Percentiles rank a stretch among this genome's conserved stretches.
Conservation (phyloP, 2,329 filamentous ascomycete genomes). For the Penicillium oxalicum region DNA sequence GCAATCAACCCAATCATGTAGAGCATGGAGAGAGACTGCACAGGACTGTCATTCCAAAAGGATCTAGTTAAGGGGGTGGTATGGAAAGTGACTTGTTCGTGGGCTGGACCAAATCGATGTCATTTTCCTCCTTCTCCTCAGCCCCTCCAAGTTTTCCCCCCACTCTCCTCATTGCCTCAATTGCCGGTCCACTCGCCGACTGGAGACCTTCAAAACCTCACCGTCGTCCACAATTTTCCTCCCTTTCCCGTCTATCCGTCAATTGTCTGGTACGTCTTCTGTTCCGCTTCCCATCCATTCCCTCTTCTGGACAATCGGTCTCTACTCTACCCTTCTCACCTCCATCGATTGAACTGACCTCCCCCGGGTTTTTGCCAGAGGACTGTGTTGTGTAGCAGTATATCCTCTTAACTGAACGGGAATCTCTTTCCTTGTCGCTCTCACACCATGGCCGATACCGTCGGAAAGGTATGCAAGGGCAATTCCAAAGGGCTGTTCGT, state of each 20-base stretch:
- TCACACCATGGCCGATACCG: constrained; percentile 49
- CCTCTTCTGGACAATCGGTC: background rate
- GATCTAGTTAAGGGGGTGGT: too few relatives aligned
- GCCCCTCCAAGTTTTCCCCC: background rate
- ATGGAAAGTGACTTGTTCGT: too few relatives aligned
- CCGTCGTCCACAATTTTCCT: constrained; percentile 7
- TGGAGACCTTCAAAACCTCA: constrained; percentile 12
- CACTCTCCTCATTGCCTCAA: constrained; percentile 2
- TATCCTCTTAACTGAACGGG: background rate
- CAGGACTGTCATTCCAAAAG: too few relatives aligned
- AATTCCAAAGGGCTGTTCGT: too few relatives aligned
- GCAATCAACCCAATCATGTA: too few relatives aligned
- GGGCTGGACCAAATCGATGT: too few relatives aligned
- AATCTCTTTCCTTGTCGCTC: background rate
- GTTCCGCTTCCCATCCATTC: constrained; percentile 4
- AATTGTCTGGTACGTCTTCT: constrained; percentile 9
- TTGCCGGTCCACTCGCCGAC: background rate
- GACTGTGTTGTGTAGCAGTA: background rate
- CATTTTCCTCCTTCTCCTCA: too few relatives aligned
- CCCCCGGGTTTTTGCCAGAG: background rate
- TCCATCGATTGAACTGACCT: background rate
- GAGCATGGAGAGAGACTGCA: too few relatives aligned
- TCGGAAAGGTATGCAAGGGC: constrained; percentile 45
- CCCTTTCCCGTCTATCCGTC: constrained; percentile 13
- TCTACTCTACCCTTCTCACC: too few relatives aligned